These are phyloP conservation scores for Sedum album DNA, from an alignment of 164 flowering plant species.

Conservation along the genomic window DNA sequence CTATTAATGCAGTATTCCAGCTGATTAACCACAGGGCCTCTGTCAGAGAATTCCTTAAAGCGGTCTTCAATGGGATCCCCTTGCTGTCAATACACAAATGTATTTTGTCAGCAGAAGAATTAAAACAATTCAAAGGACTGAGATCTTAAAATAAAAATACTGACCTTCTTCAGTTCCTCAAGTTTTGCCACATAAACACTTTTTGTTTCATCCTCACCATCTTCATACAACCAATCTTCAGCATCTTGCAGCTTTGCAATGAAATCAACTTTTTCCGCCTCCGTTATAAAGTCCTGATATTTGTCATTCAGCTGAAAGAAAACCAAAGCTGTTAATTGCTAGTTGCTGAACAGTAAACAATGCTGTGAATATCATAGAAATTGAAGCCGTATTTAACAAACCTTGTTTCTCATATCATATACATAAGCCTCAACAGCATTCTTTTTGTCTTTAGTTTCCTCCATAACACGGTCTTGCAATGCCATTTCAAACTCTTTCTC, in stretches of 20 bases:
- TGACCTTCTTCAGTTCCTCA: slow-evolving; percentile 88
- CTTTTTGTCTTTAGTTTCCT: slow-evolving; percentile 89
- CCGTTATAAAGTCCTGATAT: slow-evolving; percentile 69
- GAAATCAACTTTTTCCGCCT: slow-evolving; percentile 52
- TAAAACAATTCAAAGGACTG: neutral
- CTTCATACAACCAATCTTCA: slow-evolving; percentile 96
- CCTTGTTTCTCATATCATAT: slow-evolving; percentile 96
- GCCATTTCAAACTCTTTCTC: slow-evolving; percentile 99
- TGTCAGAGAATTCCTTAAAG: slow-evolving; percentile 57
- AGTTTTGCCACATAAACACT: slow-evolving; percentile 96
- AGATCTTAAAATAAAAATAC: neutral
- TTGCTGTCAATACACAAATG: slow-evolving; percentile 36
- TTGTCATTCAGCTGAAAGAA: slow-evolving; percentile 66
- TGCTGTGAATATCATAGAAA: neutral
- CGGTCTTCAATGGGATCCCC: slow-evolving; percentile 93
- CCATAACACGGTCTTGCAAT: slow-evolving; percentile 92
- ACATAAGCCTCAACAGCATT: slow-evolving; percentile 97
- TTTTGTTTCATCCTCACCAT: slow-evolving; percentile 97
- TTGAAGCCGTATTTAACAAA: slow-evolving; percentile 3
- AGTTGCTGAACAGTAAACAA: neutral
- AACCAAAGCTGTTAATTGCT: neutral
- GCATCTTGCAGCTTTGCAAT: slow-evolving; percentile 64
- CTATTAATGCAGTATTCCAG: slow-evolving; percentile 67
- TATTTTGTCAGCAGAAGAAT: neutral
- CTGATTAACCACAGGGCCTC: slow-evolving; percentile 66